Conservation (phyloP, 148 eudicot genomes). For the Arbutus unedo region DNA sequence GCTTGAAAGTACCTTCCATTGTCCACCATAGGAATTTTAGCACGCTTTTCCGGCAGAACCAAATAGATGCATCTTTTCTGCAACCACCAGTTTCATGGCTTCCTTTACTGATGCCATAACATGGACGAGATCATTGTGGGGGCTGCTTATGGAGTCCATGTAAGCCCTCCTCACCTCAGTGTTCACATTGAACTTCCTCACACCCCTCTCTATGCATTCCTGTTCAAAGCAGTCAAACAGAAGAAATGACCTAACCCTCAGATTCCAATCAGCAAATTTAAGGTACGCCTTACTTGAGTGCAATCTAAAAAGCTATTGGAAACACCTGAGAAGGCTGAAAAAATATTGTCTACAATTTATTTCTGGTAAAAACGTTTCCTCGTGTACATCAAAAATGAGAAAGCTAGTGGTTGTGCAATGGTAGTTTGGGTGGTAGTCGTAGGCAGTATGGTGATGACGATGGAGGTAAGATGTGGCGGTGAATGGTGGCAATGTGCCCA, state of each 20-base stretch:
- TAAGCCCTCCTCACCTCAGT: constrained; percentile 93
- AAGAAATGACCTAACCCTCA: neutral
- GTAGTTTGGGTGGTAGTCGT: neutral
- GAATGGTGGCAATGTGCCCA: neutral
- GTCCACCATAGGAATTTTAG: neutral
- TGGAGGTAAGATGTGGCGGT: neutral
- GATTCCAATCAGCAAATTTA: neutral
- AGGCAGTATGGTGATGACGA: neutral
- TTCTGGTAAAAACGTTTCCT: neutral
- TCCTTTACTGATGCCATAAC: constrained; percentile 84
- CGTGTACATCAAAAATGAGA: neutral
- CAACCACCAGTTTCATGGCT: constrained; percentile 89
- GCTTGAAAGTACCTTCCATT: neutral
- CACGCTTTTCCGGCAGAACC: constrained; percentile 82
- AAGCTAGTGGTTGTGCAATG: neutral
- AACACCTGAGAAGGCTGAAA: neutral
- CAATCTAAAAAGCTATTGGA: neutral
- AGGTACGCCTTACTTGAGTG: neutral
- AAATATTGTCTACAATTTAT: neutral
- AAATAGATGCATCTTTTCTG: constrained; percentile 90
- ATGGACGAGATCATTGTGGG: constrained; percentile 66
- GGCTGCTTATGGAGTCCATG: constrained; percentile 66
- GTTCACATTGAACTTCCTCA: constrained; percentile 95
- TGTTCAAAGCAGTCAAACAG: constrained; percentile 24
- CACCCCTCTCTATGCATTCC: constrained; percentile 83